Percentiles rank a stretch among this genome's conserved stretches.
phyloP scores from a whole-genome alignment of 495 filamentous ascomycete species.

The Chlorociboria aeruginascens region DNA sequence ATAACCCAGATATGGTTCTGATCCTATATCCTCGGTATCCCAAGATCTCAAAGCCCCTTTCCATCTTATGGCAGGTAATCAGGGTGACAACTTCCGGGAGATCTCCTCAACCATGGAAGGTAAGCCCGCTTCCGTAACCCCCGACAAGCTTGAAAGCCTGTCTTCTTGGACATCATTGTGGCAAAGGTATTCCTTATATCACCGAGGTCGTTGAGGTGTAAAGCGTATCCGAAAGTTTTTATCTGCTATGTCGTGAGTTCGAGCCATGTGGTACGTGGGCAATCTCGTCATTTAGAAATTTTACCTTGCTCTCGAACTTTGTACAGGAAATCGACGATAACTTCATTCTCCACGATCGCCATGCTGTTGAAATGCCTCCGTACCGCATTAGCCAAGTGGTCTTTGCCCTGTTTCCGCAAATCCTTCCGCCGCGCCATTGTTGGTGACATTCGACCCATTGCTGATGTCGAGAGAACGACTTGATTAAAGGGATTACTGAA shows the following conservation, averaged over 20 bases:
- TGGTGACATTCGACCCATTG: conserved; percentile 61
- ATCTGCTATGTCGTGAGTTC: conserved; percentile 17
- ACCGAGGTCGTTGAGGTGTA: conserved; percentile 22
- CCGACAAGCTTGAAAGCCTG: no score
- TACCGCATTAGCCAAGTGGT: conserved; percentile 69
- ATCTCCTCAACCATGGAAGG: no score
- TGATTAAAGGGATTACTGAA: conserved; percentile 62
- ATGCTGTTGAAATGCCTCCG: conserved; percentile 84
- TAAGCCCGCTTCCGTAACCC: no score
- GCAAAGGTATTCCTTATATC: not conserved
- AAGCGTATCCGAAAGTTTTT: conserved; percentile 36
- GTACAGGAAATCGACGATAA: conserved; percentile 79
- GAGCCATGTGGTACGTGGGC: not conserved
- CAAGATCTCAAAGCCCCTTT: no score
- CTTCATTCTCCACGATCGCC: conserved; percentile 75
- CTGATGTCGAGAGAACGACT: conserved; percentile 53
- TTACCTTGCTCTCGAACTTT: conserved; percentile 55
- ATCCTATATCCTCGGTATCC: no score
- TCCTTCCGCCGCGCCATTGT: conserved; percentile 54
- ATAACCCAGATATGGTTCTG: no score
- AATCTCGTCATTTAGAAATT: not conserved
- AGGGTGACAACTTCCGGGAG: no score
- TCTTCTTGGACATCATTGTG: no score
- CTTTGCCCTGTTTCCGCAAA: conserved; percentile 55
- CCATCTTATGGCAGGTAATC: no score